Evolutionary conservation across 2,329 filamentous ascomycete species (phyloP).

Genomic region (Neonectria coccinea): DNA sequence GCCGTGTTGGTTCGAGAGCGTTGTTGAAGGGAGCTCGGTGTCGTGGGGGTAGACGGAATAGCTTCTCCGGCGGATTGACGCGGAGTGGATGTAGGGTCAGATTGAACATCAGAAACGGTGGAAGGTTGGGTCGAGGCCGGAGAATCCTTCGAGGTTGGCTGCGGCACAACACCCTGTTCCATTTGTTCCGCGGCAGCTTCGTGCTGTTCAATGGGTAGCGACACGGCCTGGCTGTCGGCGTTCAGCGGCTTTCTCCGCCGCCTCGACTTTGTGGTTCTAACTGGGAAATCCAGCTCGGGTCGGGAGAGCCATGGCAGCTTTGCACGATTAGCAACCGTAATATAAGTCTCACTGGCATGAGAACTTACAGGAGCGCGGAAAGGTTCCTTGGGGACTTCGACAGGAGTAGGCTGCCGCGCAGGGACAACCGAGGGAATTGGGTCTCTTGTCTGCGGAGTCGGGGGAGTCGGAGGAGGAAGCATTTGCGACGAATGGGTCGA

Average conservation of each 20-base stretch:
- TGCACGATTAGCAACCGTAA: conserved; percentile 15
- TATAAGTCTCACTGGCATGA: background rate
- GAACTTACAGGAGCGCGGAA: conserved; percentile 64
- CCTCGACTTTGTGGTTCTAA: conserved; percentile 51
- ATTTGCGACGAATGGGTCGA: conserved; percentile 63
- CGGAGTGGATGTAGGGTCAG: conserved; percentile 34
- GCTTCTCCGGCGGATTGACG: conserved; percentile 49
- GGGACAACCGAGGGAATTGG: conserved; percentile 44
- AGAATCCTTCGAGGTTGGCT: conserved; percentile 33
- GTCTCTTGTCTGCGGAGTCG: conserved; percentile 56
- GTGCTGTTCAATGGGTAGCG: conserved; percentile 56
- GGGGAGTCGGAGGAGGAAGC: conserved; percentile 59
- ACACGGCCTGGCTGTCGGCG: conserved; percentile 54
- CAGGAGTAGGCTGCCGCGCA: conserved; percentile 42
- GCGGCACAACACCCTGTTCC: conserved; percentile 33
- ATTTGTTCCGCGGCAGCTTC: conserved; percentile 47
- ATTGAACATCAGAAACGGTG: conserved; percentile 33
- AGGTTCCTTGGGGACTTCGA: conserved; percentile 43
- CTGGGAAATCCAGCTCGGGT: conserved; percentile 64
- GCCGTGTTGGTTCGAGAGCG: conserved; percentile 43
- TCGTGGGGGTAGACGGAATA: conserved; percentile 51
- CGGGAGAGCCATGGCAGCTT: conserved; percentile 70
- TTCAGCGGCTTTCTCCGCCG: conserved; percentile 57
- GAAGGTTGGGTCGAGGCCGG: conserved; percentile 32
- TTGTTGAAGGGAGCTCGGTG: conserved; percentile 46